Conservation (phyloP, 1,284 basidiomycete species). For the Leccinum huronense region DNA sequence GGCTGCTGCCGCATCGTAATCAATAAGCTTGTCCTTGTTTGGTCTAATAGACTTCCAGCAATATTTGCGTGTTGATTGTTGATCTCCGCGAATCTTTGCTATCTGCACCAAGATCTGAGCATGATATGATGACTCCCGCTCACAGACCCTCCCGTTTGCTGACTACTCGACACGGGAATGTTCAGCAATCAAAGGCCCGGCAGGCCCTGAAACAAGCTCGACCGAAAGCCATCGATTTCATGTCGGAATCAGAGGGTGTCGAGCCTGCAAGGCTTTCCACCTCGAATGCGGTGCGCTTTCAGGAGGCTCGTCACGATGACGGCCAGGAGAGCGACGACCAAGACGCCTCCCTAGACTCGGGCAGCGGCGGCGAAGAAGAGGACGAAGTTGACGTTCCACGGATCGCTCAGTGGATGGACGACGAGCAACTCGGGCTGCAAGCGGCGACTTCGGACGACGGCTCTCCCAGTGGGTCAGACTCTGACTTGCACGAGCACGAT, state of each 20-base stretch:
- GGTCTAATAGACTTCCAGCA: no score
- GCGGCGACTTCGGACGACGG: constrained; percentile 18
- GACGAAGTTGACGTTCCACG: constrained; percentile 49
- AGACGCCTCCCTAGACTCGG: not conserved
- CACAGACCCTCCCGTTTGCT: not conserved
- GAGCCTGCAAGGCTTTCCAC: not conserved
- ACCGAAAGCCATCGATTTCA: constrained; percentile 23
- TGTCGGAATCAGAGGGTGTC: constrained; percentile 14
- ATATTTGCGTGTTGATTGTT: not conserved
- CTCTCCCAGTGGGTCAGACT: constrained; percentile 27
- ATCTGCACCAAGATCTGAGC: not conserved
- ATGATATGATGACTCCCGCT: constrained; percentile 18
- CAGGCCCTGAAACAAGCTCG: constrained; percentile 14
- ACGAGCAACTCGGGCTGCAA: constrained; percentile 42
- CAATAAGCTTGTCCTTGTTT: no score
- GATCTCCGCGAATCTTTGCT: not conserved
- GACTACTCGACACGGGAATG: not conserved
- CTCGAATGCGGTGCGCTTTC: not conserved
- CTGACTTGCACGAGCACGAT: constrained; percentile 22
- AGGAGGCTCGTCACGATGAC: not conserved
- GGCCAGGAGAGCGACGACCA: constrained; percentile 3
- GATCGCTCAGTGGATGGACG: constrained; percentile 57
- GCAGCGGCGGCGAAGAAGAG: constrained; percentile 22
- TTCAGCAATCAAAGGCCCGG: constrained; percentile 7
- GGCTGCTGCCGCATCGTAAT: no score